These are phyloP conservation scores for Oemleria cerasiformis DNA, from an alignment of 306 rosid species.

Conservation along the genomic window DNA sequence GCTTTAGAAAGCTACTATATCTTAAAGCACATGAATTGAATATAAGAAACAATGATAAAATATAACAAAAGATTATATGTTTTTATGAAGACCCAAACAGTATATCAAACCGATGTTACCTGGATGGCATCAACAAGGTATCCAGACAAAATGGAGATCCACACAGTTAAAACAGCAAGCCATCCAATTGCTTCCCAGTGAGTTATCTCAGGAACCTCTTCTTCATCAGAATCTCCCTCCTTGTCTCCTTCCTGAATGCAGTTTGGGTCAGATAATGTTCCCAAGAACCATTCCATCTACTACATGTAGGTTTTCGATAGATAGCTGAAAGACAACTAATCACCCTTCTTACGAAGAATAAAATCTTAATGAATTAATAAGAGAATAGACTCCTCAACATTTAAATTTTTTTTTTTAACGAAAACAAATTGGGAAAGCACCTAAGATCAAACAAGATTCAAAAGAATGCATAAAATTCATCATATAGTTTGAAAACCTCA, in stretches of 20 bases:
- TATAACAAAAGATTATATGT: too few relatives aligned
- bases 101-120: conserved; percentile 36
- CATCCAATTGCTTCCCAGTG: conserved; percentile 79
- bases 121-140: conserved; percentile 81
- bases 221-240: conserved; percentile 44
- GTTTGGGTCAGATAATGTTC: background rate
- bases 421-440: background rate
- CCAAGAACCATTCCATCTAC: background rate
- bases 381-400: background rate
- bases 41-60: background rate
- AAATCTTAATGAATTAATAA: background rate
- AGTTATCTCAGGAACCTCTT: conserved; percentile 62
- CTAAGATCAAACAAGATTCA: background rate
- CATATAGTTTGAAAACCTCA: background rate
- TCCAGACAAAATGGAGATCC: conserved; percentile 85
- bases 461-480: background rate
- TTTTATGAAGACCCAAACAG: background rate
- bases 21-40: background rate
- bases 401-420: background rate
- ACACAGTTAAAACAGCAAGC: conserved; percentile 76
- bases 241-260: conserved; percentile 39
- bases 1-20: background rate
- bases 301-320: background rate
- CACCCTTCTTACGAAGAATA: background rate
- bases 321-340: background rate